phyloP scores from a whole-genome alignment of 192 early-diverging fungal species.

The Coemansia sp. region DNA sequence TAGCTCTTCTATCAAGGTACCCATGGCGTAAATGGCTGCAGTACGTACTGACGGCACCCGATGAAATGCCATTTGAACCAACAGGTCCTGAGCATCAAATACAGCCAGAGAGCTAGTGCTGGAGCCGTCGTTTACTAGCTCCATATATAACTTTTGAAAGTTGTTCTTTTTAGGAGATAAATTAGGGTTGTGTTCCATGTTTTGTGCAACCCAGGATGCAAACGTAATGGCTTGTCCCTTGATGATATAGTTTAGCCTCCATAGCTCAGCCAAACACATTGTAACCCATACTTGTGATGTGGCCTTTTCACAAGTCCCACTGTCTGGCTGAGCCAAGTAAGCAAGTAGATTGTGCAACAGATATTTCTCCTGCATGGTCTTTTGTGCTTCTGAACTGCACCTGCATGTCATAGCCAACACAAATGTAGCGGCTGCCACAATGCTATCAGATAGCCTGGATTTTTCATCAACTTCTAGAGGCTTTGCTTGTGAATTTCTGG shows the following conservation, averaged over 20 bases:
- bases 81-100: conserved; percentile 34
- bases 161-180: conserved; percentile 7
- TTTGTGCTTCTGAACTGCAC: conserved; percentile 76
- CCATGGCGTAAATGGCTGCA: conserved; percentile 77
- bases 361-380: conserved; percentile 63
- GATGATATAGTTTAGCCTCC: conserved; percentile 66
- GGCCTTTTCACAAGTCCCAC: conserved; percentile 39
- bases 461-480: conserved; percentile 37
- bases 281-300: conserved; percentile 81
- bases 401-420: conserved; percentile 89
- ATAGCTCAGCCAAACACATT: conserved; percentile 80
- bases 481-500: conserved; percentile 58
- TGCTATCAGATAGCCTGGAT: conserved; percentile 29
- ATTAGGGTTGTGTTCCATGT: neutral
- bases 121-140: neutral
- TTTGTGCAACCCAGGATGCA: conserved; percentile 47
- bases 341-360: conserved; percentile 43
- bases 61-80: conserved; percentile 40
- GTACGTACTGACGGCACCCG: conserved; percentile 75
- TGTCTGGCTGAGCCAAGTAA: conserved; percentile 39
- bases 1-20: conserved; percentile 66
- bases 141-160: conserved; percentile 12
- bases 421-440: conserved; percentile 67
- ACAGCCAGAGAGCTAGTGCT: conserved; percentile 23
- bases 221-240: conserved; percentile 49